These are phyloP conservation scores for Fusarium miscanthi DNA, from an alignment of 2,329 filamentous ascomycete species.

Conservation along the genomic window DNA sequence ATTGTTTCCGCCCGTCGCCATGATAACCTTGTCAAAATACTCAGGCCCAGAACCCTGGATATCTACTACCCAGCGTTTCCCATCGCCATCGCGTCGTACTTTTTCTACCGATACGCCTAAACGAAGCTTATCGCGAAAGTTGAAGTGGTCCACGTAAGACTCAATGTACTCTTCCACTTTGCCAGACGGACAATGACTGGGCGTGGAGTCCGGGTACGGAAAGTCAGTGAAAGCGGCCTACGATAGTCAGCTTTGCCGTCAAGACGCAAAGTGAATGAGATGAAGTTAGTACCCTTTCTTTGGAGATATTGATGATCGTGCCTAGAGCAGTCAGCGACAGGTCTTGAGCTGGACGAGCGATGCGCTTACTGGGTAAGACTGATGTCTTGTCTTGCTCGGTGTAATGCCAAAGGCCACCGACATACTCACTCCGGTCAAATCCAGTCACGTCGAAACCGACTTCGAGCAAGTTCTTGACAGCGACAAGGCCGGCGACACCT, in stretches of 20 bases:
- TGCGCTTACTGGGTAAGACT: slow-evolving; percentile 49
- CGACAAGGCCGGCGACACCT: slow-evolving; percentile 52
- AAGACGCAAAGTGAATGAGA: neutral
- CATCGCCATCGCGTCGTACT: slow-evolving; percentile 34
- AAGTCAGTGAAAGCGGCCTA: slow-evolving; percentile 53
- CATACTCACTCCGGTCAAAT: slow-evolving; percentile 54
- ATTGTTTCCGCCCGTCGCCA: slow-evolving; percentile 51
- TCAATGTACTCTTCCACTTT: slow-evolving; percentile 50
- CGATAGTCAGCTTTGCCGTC: neutral
- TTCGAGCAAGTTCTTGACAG: slow-evolving; percentile 56
- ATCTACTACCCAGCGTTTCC: slow-evolving; percentile 45
- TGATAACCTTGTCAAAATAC: slow-evolving; percentile 53
- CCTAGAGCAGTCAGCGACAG: slow-evolving; percentile 23
- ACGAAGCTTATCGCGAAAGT: slow-evolving; percentile 40
- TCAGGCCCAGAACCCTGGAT: slow-evolving; percentile 35
- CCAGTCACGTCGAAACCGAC: slow-evolving; percentile 57
- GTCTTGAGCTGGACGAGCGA: accelerated
- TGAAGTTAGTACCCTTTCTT: slow-evolving; percentile 39
- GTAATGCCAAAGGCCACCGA: slow-evolving; percentile 59
- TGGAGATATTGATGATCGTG: slow-evolving; percentile 49
- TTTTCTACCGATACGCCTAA: slow-evolving; percentile 40
- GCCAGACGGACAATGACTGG: slow-evolving; percentile 38
- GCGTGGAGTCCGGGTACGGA: slow-evolving; percentile 46
- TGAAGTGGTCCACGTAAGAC: slow-evolving; percentile 49
- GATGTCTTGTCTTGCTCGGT: slow-evolving; percentile 53